Base-by-base conservation (phyloP, 2,329 filamentous ascomycete species). In the Aspergillus novofumigatus region DNA sequence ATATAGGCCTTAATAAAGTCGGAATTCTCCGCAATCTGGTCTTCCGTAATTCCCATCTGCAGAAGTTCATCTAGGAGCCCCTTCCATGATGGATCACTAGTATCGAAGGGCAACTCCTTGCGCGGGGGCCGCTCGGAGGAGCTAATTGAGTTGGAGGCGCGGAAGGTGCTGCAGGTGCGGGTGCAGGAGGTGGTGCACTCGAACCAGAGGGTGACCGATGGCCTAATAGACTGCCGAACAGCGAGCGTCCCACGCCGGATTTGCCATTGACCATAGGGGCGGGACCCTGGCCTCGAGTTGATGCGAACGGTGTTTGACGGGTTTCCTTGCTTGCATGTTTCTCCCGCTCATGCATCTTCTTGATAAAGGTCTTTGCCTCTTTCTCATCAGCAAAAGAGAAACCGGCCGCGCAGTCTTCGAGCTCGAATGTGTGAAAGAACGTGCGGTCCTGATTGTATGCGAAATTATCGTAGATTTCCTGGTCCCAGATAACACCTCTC, bases 391-490 rank as follows among this genome's bases (percentile, higher is more conserved):
- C 87, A 69, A 99, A 99, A 25, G 91, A 96, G 59, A 99, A 78
- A 0, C 88, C 94, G 5, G 92, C 94, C 59, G 95, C 79, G 69
- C 92, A 97, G 62, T 95, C 87, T 75, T 97, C 92, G 55, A 96
- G 83, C 78, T 99, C 94, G 72, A 99, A 99, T 5, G 91, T 92
- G 76, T 97, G 92, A 77, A 99, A 99, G 78, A 97, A 99, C 59
- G 91, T 93, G 60, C 94, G 88, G 73, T 99, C 94, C 71, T 97
- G 93, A 77, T 97, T 96, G 80, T 97, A 99, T 62, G 83, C 81
- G 82, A 96, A 97, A 52, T 86, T 87, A 66, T 99, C 93, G 78
- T 96, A 99, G 67, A 99, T 91, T 77, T 99, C 94, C 78, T 97
- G 93, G 69, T 96, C 92, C 91, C 91, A 97, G 68, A 97, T 88